Evolutionary conservation across 1,139 yeast species (phyloP).

Genomic region (Pneumocystis wakefieldiae): DNA sequence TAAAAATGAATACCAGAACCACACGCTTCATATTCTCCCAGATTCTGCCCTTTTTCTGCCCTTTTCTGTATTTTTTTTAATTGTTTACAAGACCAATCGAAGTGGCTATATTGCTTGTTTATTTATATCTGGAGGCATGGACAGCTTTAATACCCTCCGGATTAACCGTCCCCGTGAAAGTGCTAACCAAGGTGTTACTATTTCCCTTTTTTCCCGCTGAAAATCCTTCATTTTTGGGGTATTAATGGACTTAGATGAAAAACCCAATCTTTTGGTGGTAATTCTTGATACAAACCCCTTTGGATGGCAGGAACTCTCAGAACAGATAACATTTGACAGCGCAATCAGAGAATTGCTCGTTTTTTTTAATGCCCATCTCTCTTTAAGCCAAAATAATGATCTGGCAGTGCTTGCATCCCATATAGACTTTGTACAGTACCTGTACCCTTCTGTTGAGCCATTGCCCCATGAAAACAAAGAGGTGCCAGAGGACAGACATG

Average conservation of each 20-base stretch:
- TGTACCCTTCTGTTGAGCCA: slow-evolving; percentile 42
- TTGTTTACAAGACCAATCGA: background rate
- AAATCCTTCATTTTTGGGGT: background rate
- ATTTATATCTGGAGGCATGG: background rate
- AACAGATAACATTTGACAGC: slow-evolving; percentile 35
- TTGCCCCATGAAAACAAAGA: slow-evolving; percentile 12
- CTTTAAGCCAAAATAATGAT: slow-evolving; percentile 69
- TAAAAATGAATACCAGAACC: background rate
- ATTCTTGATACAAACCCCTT: slow-evolving; percentile 65
- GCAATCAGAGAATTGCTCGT: slow-evolving; percentile 49
- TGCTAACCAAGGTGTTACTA: background rate
- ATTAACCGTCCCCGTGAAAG: background rate
- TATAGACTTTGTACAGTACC: slow-evolving; percentile 49
- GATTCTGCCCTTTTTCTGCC: background rate
- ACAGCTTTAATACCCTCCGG: background rate
- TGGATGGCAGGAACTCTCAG: slow-evolving; percentile 49
- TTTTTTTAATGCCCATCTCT: slow-evolving; percentile 69
- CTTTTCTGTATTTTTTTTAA: background rate
- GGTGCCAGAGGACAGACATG: slow-evolving; percentile 6
- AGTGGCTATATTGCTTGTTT: background rate
- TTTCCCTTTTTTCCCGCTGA: background rate
- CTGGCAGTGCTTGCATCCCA: slow-evolving; percentile 75
- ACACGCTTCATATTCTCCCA: background rate
- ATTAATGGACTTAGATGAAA: slow-evolving; percentile 34
- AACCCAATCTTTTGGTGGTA: slow-evolving; percentile 68